phyloP scores from a whole-genome alignment of 371 early-diverging fungal genomes.

The Chytridium lagenaria region DNA sequence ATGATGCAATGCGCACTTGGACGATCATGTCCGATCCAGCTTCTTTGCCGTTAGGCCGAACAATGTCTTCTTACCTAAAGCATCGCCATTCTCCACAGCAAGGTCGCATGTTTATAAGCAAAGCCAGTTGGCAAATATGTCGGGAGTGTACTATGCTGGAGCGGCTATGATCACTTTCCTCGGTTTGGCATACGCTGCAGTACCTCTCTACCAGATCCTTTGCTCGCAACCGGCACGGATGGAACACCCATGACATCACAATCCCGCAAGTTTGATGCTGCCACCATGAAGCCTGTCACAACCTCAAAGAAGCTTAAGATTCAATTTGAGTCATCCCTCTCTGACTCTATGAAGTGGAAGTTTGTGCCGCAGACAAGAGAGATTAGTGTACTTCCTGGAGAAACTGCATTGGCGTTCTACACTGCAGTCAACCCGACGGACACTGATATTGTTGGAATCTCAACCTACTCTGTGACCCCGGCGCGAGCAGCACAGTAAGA shows the following conservation, averaged over 20 bases:
- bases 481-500: conserved; percentile 78
- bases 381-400: conserved; percentile 90
- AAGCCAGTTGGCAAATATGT: conserved; percentile 8
- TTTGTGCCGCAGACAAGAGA: conserved; percentile 89
- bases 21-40: no score
- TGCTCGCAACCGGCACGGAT: conserved; percentile 89
- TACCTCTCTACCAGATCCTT: conserved; percentile 94
- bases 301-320: conserved; percentile 75
- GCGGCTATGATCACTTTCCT: conserved; percentile 83
- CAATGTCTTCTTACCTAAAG: no score
- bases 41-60: no score
- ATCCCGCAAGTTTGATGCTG: conserved; percentile 52
- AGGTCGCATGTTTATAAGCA: not conserved
- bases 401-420: conserved; percentile 96
- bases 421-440: conserved; percentile 91
- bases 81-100: not conserved
- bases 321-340: conserved; percentile 83
- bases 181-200: conserved; percentile 93
- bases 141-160: conserved; percentile 69
- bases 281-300: conserved; percentile 59
- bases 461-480: conserved; percentile 96
- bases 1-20: no score
- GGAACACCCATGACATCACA: conserved; percentile 66
- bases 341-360: conserved; percentile 85
- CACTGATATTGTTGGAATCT: conserved; percentile 93